Evolutionary conservation across 1,284 basidiomycete species (phyloP), one percentile per base, ranked within the genome.

Genomic region (Apiotrichum sp.): DNA sequence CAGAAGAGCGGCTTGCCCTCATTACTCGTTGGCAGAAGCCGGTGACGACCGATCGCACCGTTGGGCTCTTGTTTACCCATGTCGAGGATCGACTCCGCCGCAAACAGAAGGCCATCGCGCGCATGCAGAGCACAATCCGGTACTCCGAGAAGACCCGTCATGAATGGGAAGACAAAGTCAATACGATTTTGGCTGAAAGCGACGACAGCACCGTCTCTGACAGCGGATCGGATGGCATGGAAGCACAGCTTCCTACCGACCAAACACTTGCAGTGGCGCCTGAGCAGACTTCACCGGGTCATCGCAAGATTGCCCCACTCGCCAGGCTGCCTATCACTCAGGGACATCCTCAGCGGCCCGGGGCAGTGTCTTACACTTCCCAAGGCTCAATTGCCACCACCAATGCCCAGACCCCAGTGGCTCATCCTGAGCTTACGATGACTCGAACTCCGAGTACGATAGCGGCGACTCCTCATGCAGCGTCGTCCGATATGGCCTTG

Each of bases 111-210:
- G 92, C 88, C 60, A 89, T 98, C 47, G 90, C 93, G 57, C 87
- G 96, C 43, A 87, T 98, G 86, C 89, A 96, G 77, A 98, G 97
- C 72, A 98, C 93, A 31, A 96, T 99, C 64, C 82, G 91, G 58
- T 98, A 98, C 75, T 87, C 92, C 38, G 96, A 98, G 78, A 96
- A 96, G 77, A 89, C 97, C 32, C 86, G 96, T 74, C 87, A 88
- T 66, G 96, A 98, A 75, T 98, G 95, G 93, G 89, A 98, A 72
- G 88, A 89, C 71, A 86, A 85, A 65, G 88, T 97, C 33, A 87
- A 80, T 52, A 73, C 77, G 49, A 75, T 82, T 45, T 75, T 97
- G 42, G 83, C 81, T 2, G 81, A 81, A 34, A 78, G 82, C 42
- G 82, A 84, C 3, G 84, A 84, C 6, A 78, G 43, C 14, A 68